Base-by-base conservation (phyloP, 148 eudicot species). In the Salicornia ramosissima region DNA sequence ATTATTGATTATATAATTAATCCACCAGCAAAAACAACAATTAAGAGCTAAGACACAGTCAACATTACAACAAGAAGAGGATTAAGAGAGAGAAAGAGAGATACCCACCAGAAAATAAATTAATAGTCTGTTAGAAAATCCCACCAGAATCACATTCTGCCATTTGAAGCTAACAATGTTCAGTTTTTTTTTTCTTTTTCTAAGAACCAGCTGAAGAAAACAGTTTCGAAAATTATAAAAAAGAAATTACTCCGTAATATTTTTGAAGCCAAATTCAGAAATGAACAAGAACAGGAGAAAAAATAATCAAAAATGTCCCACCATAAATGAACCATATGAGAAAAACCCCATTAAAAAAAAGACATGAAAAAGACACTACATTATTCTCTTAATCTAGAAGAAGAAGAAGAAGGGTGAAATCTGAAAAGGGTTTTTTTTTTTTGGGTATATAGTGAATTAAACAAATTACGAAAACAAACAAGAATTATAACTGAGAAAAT, bases 111-210 rank as follows among this genome's bases (percentile, higher is more conserved):
- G 16, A 46, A 30, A 36, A 34, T 54, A 46, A 36, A 36, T 28
- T 46, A 65, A 42, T 53, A 47, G 42, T 50, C n/a, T 60, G 58
- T 64, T 29, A 50, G 55, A 52, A 64, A 68, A 31, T 26, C 70
- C 73, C 68, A 69, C 31, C 58, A 70, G 61, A 71, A 77, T 77
- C 75, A 70, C 76, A 67, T 58, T 77, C 75, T 67, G 58, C 31
- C 65, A 67, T 39, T 64, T 65, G 68, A 70, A 76, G 79, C 58
- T 47, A 31, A n/a, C n/a, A n/a, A n/a, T n/a, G n/a, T n/a, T 2
- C 39, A 60, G 16, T 36, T 22, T 33, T 25, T 31, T 26, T 18
- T 2, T 8, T 19, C 49, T 46, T 3, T 66, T 66, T 49, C 56
- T 52, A 28, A 53, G 21, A 12, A 64, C 3, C 15, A 53, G 63